A percentile compares a stretch with the other conserved stretches of the same genome.
These are phyloP conservation scores for Saccharomyces jurei DNA, from an alignment of 805 yeast species.

Conservation along the genomic window DNA sequence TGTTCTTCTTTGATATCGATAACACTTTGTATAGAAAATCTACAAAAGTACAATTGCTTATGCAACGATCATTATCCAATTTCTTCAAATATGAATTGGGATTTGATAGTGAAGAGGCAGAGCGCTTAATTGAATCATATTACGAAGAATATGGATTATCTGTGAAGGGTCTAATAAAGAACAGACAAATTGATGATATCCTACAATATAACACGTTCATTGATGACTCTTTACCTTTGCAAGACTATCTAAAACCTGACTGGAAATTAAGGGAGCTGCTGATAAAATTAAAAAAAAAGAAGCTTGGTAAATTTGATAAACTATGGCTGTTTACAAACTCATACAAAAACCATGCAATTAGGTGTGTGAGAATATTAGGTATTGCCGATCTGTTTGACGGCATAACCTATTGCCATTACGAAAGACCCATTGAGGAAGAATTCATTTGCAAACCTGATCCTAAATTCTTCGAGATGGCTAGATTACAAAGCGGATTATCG, in stretches of 20 bases:
- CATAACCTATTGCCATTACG: slow-evolving; percentile 83
- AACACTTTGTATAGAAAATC: slow-evolving; percentile 79
- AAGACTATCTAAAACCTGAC: slow-evolving; percentile 63
- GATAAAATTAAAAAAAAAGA: slow-evolving; percentile 31
- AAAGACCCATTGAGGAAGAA: slow-evolving; percentile 35
- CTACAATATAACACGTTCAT: slow-evolving; percentile 80
- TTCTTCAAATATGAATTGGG: slow-evolving; percentile 62
- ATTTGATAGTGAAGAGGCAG: slow-evolving; percentile 67
- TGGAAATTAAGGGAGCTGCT: slow-evolving; percentile 45
- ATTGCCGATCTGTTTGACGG: slow-evolving; percentile 94
- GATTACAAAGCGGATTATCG: slow-evolving; percentile 41
- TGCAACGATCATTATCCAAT: slow-evolving; percentile 78
- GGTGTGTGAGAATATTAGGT: slow-evolving; percentile 74
- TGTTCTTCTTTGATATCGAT: slow-evolving; percentile 87
- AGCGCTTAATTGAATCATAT: slow-evolving; percentile 58
- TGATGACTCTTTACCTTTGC: slow-evolving; percentile 87
- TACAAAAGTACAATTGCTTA: slow-evolving; percentile 69
- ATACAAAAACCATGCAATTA: slow-evolving; percentile 77
- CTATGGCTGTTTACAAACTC: slow-evolving; percentile 95
- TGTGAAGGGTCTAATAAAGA: slow-evolving; percentile 73
- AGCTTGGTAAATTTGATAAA: slow-evolving; percentile 46
- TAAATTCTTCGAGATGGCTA: slow-evolving; percentile 49
- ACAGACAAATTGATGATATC: slow-evolving; percentile 39
- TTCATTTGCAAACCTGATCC: slow-evolving; percentile 79
- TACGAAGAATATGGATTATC: slow-evolving; percentile 88